Evolutionary conservation across 1,284 basidiomycete genomes (phyloP).

Genomic region (Pyrrhoderma lamaoense): DNA sequence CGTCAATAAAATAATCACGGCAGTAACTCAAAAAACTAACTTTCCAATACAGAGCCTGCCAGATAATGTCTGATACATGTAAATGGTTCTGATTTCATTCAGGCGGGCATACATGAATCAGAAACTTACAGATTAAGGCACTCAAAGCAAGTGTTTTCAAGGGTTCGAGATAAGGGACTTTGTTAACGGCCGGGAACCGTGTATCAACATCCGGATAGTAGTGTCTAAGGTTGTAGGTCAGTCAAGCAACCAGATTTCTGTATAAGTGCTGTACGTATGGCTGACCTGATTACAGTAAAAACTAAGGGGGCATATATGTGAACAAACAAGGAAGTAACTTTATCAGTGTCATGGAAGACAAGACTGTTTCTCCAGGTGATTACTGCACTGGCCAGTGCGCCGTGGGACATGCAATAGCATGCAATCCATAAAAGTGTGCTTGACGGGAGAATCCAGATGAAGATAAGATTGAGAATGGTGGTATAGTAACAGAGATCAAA

Average conservation of each 20-base stretch:
- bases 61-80: conserved; percentile 59
- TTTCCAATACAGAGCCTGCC: conserved; percentile 90
- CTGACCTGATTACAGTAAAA: conserved; percentile 82
- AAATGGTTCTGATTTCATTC: conserved; percentile 14
- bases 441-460: conserved; percentile 76
- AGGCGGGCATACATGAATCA: not conserved
- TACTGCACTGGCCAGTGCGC: conserved; percentile 85
- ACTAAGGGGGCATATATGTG: conserved; percentile 85
- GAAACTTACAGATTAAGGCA: conserved; percentile 60
- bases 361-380: conserved; percentile 95
- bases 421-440: conserved; percentile 74
- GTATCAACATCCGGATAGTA: conserved; percentile 69
- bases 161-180: conserved; percentile 59
- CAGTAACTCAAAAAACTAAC: conserved; percentile 29
- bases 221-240: conserved; percentile 46
- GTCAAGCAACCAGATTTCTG: conserved; percentile 16
- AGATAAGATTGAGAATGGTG: conserved; percentile 83
- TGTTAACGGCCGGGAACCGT: conserved; percentile 75
- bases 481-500: conserved; percentile 91
- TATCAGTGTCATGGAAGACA: conserved; percentile 94
- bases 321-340: conserved; percentile 86
- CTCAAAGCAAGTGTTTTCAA: conserved; percentile 59
- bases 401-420: conserved; percentile 83
- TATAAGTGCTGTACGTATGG: conserved; percentile 17
- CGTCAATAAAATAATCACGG: not conserved